phyloP scores from a whole-genome alignment of 1,139 yeast species.

The Yamadazyma kanchanaburiensis region DNA sequence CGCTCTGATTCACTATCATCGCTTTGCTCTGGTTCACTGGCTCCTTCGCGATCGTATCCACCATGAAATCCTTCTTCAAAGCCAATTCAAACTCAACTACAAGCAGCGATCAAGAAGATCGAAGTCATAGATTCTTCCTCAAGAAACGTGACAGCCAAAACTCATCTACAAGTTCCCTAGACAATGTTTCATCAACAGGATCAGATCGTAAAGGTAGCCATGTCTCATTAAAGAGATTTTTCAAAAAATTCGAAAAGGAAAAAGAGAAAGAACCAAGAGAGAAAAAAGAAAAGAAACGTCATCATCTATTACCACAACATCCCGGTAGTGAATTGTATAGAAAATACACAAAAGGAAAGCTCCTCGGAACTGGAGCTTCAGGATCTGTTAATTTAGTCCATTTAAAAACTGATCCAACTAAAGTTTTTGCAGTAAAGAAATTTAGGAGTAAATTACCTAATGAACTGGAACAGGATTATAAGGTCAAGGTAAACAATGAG shows the following conservation, averaged over 20 bases:
- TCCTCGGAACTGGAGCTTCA: slow-evolving; percentile 74
- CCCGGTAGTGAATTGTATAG: slow-evolving; percentile 23
- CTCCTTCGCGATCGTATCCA: too few relatives aligned
- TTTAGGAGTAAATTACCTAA: slow-evolving; percentile 52
- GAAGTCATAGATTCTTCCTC: slow-evolving; percentile 14
- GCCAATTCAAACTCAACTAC: slow-evolving; percentile 6
- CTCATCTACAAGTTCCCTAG: slow-evolving; percentile 11
- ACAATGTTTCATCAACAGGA: slow-evolving; percentile 6
- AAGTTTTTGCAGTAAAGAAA: slow-evolving; percentile 66
- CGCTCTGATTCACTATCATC: too few relatives aligned
- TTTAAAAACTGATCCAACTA: slow-evolving; percentile 40
- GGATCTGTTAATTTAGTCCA: slow-evolving; percentile 67
- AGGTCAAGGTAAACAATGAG: slow-evolving; percentile 63
- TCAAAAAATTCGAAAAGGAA: slow-evolving; percentile 27
- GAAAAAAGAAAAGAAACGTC: slow-evolving; percentile 7
- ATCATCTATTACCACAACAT: slow-evolving; percentile 15
- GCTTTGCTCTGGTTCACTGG: too few relatives aligned
- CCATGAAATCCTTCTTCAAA: too few relatives aligned
- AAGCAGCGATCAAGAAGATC: slow-evolving; percentile 26
- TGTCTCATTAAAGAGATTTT: slow-evolving; percentile 35
- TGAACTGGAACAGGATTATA: slow-evolving; percentile 55
- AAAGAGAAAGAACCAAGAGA: slow-evolving; percentile 8
- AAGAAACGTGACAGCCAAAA: slow-evolving; percentile 11
- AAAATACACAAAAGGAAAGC: slow-evolving; percentile 59
- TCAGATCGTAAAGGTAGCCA: slow-evolving; percentile 15